phyloP scores from a whole-genome alignment of 192 early-diverging fungal genomes.

The Entophlyctis luteolus region DNA sequence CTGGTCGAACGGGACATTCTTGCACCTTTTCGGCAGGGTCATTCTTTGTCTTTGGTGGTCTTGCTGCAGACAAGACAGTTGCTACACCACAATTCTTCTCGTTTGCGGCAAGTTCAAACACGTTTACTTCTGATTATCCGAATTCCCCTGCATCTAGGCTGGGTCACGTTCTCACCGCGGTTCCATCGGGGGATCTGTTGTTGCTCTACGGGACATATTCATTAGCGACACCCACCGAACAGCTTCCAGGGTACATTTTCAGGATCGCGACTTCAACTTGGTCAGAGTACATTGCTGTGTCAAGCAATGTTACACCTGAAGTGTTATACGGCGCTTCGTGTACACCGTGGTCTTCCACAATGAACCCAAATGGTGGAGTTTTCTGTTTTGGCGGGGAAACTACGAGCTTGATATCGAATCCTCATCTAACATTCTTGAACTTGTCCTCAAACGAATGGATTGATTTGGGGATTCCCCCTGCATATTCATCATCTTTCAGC shows the following conservation, averaged over 20 bases:
- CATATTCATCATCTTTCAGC: background rate
- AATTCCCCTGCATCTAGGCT: background rate
- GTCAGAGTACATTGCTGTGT: background rate
- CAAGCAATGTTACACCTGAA: background rate
- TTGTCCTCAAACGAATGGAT: constrained; percentile 1
- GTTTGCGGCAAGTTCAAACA: background rate
- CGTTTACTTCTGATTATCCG: background rate
- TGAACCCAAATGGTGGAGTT: constrained; percentile 6
- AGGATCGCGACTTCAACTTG: background rate
- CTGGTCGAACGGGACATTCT: constrained; percentile 8
- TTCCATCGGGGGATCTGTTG: background rate
- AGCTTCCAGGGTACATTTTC: constrained; percentile 4
- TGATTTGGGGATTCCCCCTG: constrained; percentile 11
- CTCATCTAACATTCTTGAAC: constrained; percentile 10
- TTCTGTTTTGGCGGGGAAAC: constrained; percentile 19
- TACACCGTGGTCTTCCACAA: constrained; percentile 7
- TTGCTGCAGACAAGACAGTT: too few relatives aligned
- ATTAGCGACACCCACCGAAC: background rate
- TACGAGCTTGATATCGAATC: background rate
- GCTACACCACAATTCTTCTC: too few relatives aligned
- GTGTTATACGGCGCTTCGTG: constrained; percentile 10
- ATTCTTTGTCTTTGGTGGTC: constrained; percentile 8
- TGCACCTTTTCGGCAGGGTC: background rate
- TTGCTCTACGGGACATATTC: background rate
- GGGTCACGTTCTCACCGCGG: background rate